phyloP scores from a whole-genome alignment of 2,329 filamentous ascomycete species.

The Pseudomassariella vexata region DNA sequence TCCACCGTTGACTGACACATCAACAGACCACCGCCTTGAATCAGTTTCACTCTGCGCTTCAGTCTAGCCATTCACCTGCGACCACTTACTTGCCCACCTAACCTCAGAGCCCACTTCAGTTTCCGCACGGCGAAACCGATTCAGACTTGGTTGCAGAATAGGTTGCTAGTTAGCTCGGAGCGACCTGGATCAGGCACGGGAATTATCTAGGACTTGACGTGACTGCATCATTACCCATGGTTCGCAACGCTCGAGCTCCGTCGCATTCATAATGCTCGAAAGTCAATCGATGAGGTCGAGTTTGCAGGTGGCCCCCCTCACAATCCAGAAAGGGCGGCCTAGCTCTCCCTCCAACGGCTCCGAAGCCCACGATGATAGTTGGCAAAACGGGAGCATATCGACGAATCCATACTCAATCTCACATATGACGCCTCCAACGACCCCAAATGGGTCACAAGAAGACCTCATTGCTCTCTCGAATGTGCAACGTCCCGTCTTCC shows the following conservation, averaged over 20 bases:
- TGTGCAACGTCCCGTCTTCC: slow-evolving; percentile 62
- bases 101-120: too few relatives aligned
- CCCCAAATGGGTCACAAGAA: slow-evolving; percentile 64
- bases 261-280: slow-evolving; percentile 42
- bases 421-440: slow-evolving; percentile 73
- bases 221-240: slow-evolving; percentile 27
- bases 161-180: too few relatives aligned
- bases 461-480: slow-evolving; percentile 38
- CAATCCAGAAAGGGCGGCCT: slow-evolving; percentile 40
- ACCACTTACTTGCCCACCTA: too few relatives aligned
- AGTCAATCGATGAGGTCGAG: slow-evolving; percentile 47
- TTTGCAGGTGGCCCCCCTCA: slow-evolving; percentile 55
- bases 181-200: too few relatives aligned
- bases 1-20: slow-evolving; percentile 13
- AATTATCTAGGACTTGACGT: slow-evolving; percentile 11
- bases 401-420: slow-evolving; percentile 40
- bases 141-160: too few relatives aligned
- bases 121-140: too few relatives aligned
- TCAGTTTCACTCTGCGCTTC: too few relatives aligned
- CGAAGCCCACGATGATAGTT: slow-evolving; percentile 14
- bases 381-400: slow-evolving; percentile 19
- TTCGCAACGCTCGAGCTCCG: slow-evolving; percentile 22
- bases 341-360: slow-evolving; percentile 20
- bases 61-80: too few relatives aligned
- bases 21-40: too few relatives aligned